Evolutionary conservation across 2,329 filamentous ascomycete genomes (phyloP).

Genomic region (Beauveria pseudobassiana): DNA sequence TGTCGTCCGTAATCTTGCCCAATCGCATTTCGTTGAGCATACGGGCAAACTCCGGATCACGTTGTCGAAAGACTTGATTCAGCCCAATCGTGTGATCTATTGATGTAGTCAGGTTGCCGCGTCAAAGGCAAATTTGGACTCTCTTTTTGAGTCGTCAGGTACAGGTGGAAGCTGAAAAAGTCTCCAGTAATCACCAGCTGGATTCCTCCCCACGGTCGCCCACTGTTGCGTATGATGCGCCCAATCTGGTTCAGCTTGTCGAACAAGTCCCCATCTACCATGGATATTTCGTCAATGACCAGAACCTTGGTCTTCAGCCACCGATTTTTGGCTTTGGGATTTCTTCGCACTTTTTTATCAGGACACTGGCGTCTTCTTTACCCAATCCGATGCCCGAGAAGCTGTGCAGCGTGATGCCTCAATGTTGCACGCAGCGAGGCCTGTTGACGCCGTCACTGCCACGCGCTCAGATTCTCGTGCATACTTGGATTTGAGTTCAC

Average conservation of each 20-base stretch:
- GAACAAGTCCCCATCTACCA: constrained; percentile 96
- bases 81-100: constrained; percentile 94
- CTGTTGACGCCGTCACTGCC: constrained; percentile 91
- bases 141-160: constrained; percentile 61
- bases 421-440: constrained; percentile 92
- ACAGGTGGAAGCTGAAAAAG: constrained; percentile 94
- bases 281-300: constrained; percentile 91
- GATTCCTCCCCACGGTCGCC: constrained; percentile 88
- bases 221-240: constrained; percentile 79
- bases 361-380: constrained; percentile 71
- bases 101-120: constrained; percentile 80
- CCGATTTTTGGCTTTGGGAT: constrained; percentile 77
- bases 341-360: constrained; percentile 89
- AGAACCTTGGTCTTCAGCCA: constrained; percentile 87
- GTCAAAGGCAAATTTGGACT: constrained; percentile 87
- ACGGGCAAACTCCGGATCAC: constrained; percentile 75
- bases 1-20: constrained; percentile 69
- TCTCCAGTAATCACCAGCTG: constrained; percentile 94
- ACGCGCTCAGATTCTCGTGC: constrained; percentile 71
- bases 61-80: constrained; percentile 93
- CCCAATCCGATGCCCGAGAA: constrained; percentile 93
- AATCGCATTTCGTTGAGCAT: constrained; percentile 99
- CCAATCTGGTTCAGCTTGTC: constrained; percentile 92
- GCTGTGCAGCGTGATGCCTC: constrained; percentile 90
- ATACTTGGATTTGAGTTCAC: constrained; percentile 69